phyloP scores from a whole-genome alignment of 208 protist species.

The Vickermania ingenoplastis region DNA sequence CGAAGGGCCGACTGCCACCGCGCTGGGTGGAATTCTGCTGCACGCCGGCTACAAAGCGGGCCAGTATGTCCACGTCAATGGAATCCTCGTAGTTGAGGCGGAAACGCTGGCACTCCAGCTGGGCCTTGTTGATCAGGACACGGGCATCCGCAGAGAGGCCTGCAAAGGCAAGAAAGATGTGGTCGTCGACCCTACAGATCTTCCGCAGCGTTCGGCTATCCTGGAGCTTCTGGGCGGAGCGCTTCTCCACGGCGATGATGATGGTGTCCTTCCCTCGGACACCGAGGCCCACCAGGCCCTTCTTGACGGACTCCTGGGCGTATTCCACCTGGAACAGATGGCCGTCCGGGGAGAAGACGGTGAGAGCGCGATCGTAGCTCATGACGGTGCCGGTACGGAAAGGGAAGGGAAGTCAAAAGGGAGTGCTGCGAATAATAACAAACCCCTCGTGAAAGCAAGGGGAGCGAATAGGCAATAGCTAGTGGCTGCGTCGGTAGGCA shows the following conservation, averaged over 20 bases:
- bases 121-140: slow-evolving; percentile 97
- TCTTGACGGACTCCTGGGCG: slow-evolving; percentile 99
- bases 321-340: slow-evolving; percentile 99
- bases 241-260: slow-evolving; percentile 98
- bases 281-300: slow-evolving; percentile 89
- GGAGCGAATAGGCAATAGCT: background rate
- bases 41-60: slow-evolving; percentile 95
- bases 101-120: slow-evolving; percentile 98
- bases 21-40: slow-evolving; percentile 98
- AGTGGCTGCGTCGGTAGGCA: background rate
- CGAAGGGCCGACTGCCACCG: slow-evolving; percentile 98
- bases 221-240: slow-evolving; percentile 97
- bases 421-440: background rate
- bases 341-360: slow-evolving; percentile 99
- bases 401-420: background rate
- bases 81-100: slow-evolving; percentile 98
- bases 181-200: slow-evolving; percentile 97
- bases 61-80: slow-evolving; percentile 96
- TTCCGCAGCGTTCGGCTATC: slow-evolving; percentile 98
- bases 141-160: slow-evolving; percentile 98
- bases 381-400: slow-evolving; percentile 13
- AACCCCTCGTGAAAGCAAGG: slow-evolving; percentile 5
- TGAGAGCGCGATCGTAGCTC: slow-evolving; percentile 99
- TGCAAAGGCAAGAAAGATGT: slow-evolving; percentile 98
- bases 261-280: slow-evolving; percentile 84